Evolutionary conservation across 148 eudicot species (phyloP), one percentile per base, ranked within the genome.

Genomic region (Heliosperma pusillum): DNA sequence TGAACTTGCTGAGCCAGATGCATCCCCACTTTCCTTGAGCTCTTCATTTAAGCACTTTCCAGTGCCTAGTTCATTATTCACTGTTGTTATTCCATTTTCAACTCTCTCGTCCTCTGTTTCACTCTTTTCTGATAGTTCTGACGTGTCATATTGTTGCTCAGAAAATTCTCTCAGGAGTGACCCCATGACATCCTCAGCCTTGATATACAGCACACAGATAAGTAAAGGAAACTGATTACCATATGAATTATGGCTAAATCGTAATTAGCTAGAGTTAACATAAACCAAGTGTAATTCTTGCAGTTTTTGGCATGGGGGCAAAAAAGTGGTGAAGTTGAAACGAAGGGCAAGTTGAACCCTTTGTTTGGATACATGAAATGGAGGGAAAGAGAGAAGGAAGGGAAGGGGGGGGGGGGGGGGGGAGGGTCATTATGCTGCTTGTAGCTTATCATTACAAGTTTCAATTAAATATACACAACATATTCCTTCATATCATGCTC

Each of bases 101-200:
- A 71, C 66, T 60, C 26, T 44, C 17, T 63, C 72, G 22, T 76
- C 76, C 75, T 86, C 86, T 25, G 78, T 79, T 53, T 72, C 79
- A 20, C 77, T 79, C 45, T 59, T 79, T 76, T 76, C 83, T 10
- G 75, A 55, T 45, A 71, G 58, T 70, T 77, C 69, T 63, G 75
- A 44, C 82, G 69, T 40, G 71, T 81, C 86, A 56, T 84, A 89
- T 73, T 71, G 83, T 58, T 83, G 74, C 72, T 53, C 60, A 75
- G 88, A 76, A 78, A 86, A 91, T 82, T 94, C 96, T 75, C 77
- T 88, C 71, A 94, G 80, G 25, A 94, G 80, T 78, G 98, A 84
- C 55, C 91, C 91, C 85, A 94, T 82, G 17, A 91, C 93, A 75
- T 86, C 81, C 86, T 94, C 98, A 8, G 97, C 98, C 97, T 94